phyloP scores from a whole-genome alignment of 257 asterid genomes.

The Prunella vulgaris region DNA sequence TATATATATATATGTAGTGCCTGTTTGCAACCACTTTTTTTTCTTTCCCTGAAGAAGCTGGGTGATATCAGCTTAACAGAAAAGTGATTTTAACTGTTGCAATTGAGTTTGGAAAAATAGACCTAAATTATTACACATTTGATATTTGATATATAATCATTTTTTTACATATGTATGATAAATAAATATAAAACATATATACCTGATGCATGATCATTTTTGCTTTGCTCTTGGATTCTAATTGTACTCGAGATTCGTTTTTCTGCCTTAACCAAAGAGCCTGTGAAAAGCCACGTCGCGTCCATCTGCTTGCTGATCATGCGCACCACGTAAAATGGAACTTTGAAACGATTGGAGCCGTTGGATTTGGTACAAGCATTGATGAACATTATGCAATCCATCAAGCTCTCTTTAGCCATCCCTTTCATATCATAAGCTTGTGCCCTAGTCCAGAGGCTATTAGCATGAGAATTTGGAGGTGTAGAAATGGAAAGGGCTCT shows the following conservation, averaged over 20 bases:
- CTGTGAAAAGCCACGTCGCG: slow-evolving; percentile 59
- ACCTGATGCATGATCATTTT: slow-evolving; percentile 32
- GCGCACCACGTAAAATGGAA: slow-evolving; percentile 53
- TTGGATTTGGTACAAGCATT: slow-evolving; percentile 35
- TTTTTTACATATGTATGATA: not conserved
- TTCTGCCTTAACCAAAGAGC: slow-evolving; percentile 33
- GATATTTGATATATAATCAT: not conserved
- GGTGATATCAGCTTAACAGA: too few relatives aligned
- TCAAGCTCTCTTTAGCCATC: slow-evolving; percentile 75
- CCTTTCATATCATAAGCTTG: slow-evolving; percentile 83
- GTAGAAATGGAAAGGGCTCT: slow-evolving; percentile 63
- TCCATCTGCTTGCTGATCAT: slow-evolving; percentile 87
- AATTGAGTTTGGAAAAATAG: too few relatives aligned
- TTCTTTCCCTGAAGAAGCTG: too few relatives aligned
- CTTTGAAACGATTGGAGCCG: slow-evolving; percentile 20
- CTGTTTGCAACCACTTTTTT: too few relatives aligned
- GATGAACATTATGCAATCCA: slow-evolving; percentile 66
- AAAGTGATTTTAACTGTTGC: too few relatives aligned
- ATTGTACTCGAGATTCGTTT: not conserved
- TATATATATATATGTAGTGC: not conserved
- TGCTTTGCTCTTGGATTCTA: slow-evolving; percentile 24
- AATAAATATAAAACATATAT: slow-evolving; percentile 13
- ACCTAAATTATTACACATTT: not conserved
- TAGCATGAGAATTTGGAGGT: slow-evolving; percentile 68
- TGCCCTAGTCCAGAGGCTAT: slow-evolving; percentile 76